Evolutionary conservation across 257 asterid species (phyloP).

Genomic region (Nicotiana noctiflora): DNA sequence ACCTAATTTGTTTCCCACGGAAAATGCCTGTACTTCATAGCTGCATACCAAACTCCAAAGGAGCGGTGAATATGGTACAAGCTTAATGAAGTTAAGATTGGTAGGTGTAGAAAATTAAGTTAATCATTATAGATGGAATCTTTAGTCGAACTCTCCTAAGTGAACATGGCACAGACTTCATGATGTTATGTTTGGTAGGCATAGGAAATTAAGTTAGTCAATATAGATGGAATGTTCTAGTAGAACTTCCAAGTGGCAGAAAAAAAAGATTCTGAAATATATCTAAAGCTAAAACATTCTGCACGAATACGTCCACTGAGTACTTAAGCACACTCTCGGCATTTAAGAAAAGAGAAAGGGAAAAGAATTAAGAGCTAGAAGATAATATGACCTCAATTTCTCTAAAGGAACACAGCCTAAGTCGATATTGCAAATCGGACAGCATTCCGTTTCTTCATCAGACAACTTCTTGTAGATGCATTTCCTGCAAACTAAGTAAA

Average conservation of each 20-base stretch:
- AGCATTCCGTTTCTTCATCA: constrained; percentile 80
- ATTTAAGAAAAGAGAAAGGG: not conserved
- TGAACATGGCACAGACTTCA: too few species aligned
- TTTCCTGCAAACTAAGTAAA: constrained; percentile 73
- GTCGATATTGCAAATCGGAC: constrained; percentile 84
- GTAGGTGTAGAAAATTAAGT: too few species aligned
- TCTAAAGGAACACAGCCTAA: constrained; percentile 86
- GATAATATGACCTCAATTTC: constrained; percentile 65
- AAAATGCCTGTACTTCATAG: too few species aligned
- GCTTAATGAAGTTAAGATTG: too few species aligned
- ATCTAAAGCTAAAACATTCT: not conserved
- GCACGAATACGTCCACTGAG: not conserved
- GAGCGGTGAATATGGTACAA: not conserved
- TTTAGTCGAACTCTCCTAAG: too few species aligned
- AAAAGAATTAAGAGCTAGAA: constrained; percentile 10
- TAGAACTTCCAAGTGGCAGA: not conserved
- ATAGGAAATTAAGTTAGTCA: not conserved
- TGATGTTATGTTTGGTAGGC: too few species aligned
- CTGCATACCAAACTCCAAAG: not conserved
- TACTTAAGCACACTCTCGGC: not conserved
- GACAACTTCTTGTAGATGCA: constrained; percentile 80
- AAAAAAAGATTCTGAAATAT: not conserved
- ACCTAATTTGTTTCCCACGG: too few species aligned
- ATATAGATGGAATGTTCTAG: not conserved
- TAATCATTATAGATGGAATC: too few species aligned